phyloP scores from a whole-genome alignment of 768 basidiomycete species.

The Scleroderma bovista region DNA sequence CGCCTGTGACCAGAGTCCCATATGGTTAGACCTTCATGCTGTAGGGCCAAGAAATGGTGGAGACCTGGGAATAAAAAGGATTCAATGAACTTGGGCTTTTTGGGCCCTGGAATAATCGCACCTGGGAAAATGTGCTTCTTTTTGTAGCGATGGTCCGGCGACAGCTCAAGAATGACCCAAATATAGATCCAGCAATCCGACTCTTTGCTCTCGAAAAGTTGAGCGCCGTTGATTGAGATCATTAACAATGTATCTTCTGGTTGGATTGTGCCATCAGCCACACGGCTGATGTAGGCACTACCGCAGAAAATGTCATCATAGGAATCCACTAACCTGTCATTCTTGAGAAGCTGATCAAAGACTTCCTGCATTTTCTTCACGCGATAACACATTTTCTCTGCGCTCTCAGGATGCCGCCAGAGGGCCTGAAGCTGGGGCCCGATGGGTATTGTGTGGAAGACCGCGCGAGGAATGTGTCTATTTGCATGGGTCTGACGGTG shows the following conservation, averaged over 20 bases:
- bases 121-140: conserved; percentile 23
- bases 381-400: too few relatives aligned
- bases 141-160: conserved; percentile 1
- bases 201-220: conserved; percentile 28
- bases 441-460: neutral
- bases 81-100: conserved; percentile 29
- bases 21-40: conserved; percentile 13
- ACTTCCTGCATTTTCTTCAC: too few relatives aligned
- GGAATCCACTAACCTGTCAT: neutral
- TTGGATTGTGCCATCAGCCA: conserved; percentile 1
- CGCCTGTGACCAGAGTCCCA: conserved; percentile 13
- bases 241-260: conserved; percentile 27
- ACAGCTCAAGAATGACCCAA: too few relatives aligned
- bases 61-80: conserved; percentile 16
- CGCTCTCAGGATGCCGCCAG: neutral
- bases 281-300: neutral
- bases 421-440: neutral
- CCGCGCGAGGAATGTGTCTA: neutral
- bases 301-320: neutral
- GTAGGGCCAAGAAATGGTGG: conserved; percentile 11
- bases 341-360: neutral
- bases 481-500: too few relatives aligned
- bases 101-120: conserved; percentile 27
- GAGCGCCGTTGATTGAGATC: conserved; percentile 35
- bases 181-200: conserved; percentile 22